Percentiles rank a stretch among this genome's conserved stretches.
phyloP scores from a whole-genome alignment of 1,284 basidiomycete species.

The Trichosporon coremiiforme region DNA sequence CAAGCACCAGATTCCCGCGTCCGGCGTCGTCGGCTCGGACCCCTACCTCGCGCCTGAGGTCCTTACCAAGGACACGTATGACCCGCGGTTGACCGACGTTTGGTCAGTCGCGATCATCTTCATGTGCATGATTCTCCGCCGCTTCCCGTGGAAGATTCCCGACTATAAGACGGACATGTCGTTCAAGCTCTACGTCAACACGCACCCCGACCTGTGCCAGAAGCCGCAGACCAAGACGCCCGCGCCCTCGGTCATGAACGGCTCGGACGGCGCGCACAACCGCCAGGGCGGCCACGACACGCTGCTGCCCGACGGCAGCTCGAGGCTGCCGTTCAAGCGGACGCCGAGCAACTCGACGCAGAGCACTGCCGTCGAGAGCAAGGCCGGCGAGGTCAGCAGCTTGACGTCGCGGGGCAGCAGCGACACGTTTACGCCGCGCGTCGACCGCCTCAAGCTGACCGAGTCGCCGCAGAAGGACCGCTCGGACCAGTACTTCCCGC shows the following conservation, averaged over 20 bases:
- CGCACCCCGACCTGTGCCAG: constrained; percentile 81
- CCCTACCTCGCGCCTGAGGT: constrained; percentile 99
- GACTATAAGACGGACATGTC: constrained; percentile 90
- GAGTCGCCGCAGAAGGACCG: constrained; percentile 58
- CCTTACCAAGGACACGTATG: constrained; percentile 75
- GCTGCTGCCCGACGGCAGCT: constrained; percentile 47
- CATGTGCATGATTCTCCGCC: constrained; percentile 97
- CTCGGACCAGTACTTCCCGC: constrained; percentile 68
- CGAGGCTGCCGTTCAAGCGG: constrained; percentile 45
- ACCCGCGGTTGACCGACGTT: constrained; percentile 96
- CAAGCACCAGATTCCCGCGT: constrained; percentile 74
- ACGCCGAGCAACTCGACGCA: constrained; percentile 39
- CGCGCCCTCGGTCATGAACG: constrained; percentile 47
- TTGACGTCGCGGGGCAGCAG: constrained; percentile 32
- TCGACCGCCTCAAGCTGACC: constrained; percentile 37
- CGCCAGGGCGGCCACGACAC: constrained; percentile 36
- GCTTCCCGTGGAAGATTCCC: constrained; percentile 99
- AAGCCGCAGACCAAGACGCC: constrained; percentile 51
- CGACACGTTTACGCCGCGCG: constrained; percentile 32
- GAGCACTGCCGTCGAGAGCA: constrained; percentile 38
- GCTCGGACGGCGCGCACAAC: constrained; percentile 31
- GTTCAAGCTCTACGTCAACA: constrained; percentile 87
- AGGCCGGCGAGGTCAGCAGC: neutral
- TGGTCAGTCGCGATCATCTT: constrained; percentile 99
- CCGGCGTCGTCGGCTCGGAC: constrained; percentile 94